phyloP scores from a whole-genome alignment of 345 rosid species.

The Aquilaria yunnanensis region DNA sequence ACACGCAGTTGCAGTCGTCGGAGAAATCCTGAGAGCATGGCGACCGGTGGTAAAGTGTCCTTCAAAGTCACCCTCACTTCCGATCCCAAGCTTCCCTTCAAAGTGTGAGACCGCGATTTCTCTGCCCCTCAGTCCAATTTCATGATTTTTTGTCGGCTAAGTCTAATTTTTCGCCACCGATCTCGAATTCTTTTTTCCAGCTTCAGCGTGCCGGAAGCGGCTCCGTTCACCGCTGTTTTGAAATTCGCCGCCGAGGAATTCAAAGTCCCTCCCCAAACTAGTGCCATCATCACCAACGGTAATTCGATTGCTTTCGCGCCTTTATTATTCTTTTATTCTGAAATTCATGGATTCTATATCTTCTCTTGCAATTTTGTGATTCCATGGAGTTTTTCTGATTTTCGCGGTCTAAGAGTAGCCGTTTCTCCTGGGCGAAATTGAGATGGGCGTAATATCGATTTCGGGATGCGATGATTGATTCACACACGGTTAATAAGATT shows the following conservation, averaged over 20 bases:
- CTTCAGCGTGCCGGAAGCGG: slow-evolving; percentile 96
- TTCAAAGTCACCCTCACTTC: slow-evolving; percentile 96
- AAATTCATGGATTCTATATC: background rate
- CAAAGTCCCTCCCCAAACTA: slow-evolving; percentile 97
- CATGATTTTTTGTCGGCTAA: background rate
- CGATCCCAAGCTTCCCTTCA: slow-evolving; percentile 98
- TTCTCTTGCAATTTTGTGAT: background rate
- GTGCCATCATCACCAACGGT: slow-evolving; percentile 99
- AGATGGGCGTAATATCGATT: too few species aligned
- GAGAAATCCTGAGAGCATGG: slow-evolving; percentile 34
- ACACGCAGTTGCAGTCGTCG: background rate
- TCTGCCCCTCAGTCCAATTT: background rate
- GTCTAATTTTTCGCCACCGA: background rate
- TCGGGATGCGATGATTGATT: too few species aligned
- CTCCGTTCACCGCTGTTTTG: slow-evolving; percentile 94
- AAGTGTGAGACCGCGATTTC: slow-evolving; percentile 49
- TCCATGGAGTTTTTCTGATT: background rate
- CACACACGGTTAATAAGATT: too few species aligned
- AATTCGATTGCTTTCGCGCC: background rate
- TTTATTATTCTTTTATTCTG: background rate
- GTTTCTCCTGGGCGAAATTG: background rate
- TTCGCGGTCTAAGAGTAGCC: background rate
- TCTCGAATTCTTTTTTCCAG: slow-evolving; percentile 32
- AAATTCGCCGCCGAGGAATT: slow-evolving; percentile 97
- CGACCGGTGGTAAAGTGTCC: slow-evolving; percentile 81